Conservation (phyloP, 371 early-diverging fungal species). For the Dinochytrium kinnereticum region DNA sequence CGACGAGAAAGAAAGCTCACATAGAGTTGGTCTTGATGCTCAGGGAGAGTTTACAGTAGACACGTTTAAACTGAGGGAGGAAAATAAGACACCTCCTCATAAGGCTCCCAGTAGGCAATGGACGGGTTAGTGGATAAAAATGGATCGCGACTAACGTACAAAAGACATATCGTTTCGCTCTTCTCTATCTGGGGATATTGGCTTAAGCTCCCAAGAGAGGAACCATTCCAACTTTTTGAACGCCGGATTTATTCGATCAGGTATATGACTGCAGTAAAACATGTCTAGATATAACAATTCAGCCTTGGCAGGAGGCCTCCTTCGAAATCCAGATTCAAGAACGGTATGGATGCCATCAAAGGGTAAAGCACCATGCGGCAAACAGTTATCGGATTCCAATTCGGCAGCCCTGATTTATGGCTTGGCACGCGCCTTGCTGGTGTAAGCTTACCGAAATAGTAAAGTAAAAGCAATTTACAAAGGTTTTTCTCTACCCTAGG, state of each 20-base stretch:
- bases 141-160: not conserved
- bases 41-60: no score
- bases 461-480: no score
- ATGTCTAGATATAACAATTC: not conserved
- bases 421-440: conserved; percentile 16
- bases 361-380: conserved; percentile 13
- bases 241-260: not conserved
- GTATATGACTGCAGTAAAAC: no score
- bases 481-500: not conserved
- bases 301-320: not conserved
- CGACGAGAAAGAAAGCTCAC: no score
- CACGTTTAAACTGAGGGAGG: no score
- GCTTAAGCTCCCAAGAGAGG: not conserved
- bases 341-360: conserved; percentile 16
- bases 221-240: not conserved
- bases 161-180: conserved; percentile 4
- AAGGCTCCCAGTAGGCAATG: not conserved
- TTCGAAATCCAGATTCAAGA: not conserved
- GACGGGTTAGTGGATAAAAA: conserved; percentile 3
- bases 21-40: no score
- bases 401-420: conserved; percentile 16
- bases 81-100: no score
- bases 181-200: conserved; percentile 1
- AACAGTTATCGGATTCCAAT: conserved; percentile 17
- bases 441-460: no score